Evolutionary conservation across 768 basidiomycete genomes (phyloP).

Genomic region (Galerina sulciceps): DNA sequence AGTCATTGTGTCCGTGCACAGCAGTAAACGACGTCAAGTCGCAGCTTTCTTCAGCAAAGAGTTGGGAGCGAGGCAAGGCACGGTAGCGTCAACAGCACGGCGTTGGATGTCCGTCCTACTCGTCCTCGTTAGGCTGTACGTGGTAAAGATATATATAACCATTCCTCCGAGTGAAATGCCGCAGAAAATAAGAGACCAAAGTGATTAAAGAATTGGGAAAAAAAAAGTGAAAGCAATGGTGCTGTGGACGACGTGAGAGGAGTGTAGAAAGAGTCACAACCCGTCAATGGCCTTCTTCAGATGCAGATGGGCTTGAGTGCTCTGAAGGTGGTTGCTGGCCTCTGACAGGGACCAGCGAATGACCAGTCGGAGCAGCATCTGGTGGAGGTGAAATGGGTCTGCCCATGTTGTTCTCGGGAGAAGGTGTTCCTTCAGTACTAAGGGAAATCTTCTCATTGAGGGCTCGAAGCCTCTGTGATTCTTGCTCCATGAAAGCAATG

Average conservation of each 20-base stretch:
- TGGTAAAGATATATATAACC: slow-evolving; percentile 28
- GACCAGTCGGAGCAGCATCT: slow-evolving; percentile 47
- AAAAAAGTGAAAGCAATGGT: slow-evolving; percentile 34
- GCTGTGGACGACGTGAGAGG: slow-evolving; percentile 27
- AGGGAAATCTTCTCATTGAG: slow-evolving; percentile 88
- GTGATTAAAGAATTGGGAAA: slow-evolving; percentile 21
- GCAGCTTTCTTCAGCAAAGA: slow-evolving; percentile 10
- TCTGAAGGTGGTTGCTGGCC: slow-evolving; percentile 68
- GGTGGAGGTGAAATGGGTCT: slow-evolving; percentile 70
- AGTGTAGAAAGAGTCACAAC: slow-evolving; percentile 35
- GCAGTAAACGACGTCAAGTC: slow-evolving; percentile 17
- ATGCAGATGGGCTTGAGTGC: slow-evolving; percentile 60
- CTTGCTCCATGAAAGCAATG: slow-evolving; percentile 66
- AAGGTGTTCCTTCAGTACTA: slow-evolving; percentile 57
- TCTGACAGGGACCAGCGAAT: slow-evolving; percentile 58
- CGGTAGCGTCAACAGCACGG: slow-evolving; percentile 22
- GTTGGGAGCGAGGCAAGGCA: slow-evolving; percentile 7
- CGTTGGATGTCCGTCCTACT: slow-evolving; percentile 24
- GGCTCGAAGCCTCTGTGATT: slow-evolving; percentile 70
- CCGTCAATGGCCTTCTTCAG: slow-evolving; percentile 51
- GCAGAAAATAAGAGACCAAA: slow-evolving; percentile 28
- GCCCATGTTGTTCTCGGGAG: slow-evolving; percentile 50
- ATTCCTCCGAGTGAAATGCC: slow-evolving; percentile 31
- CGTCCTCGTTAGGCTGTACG: slow-evolving; percentile 10
- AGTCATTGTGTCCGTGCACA: slow-evolving; percentile 15